Evolutionary conservation across 2,329 filamentous ascomycete genomes (phyloP).

Genomic region (Neoarthrinium moseri): DNA sequence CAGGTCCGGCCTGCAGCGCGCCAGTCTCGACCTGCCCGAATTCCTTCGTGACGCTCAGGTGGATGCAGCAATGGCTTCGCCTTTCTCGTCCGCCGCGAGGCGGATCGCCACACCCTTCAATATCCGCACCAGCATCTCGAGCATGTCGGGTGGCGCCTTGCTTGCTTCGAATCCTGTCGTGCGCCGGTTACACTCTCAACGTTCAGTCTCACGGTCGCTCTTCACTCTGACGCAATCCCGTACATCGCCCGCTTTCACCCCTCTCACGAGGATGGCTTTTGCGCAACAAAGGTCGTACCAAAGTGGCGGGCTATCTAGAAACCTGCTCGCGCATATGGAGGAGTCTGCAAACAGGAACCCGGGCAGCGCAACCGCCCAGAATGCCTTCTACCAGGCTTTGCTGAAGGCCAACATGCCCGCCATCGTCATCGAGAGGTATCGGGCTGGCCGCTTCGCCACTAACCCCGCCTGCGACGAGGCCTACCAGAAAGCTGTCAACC

Average conservation of each 20-base stretch:
- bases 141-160: constrained; percentile 27
- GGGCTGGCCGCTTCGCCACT: constrained; percentile 79
- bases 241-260: constrained; percentile 12
- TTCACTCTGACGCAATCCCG: constrained; percentile 20
- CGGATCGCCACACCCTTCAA: constrained; percentile 25
- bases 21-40: constrained; percentile 28
- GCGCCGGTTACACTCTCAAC: constrained; percentile 20
- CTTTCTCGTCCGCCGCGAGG: constrained; percentile 12
- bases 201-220: constrained; percentile 20
- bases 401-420: constrained; percentile 90
- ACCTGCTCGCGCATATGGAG: constrained; percentile 80
- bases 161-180: constrained; percentile 26
- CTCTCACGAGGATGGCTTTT: constrained; percentile 13
- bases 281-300: constrained; percentile 37
- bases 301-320: constrained; percentile 52
- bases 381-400: constrained; percentile 89
- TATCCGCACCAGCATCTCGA: constrained; percentile 29
- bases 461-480: constrained; percentile 76
- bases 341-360: constrained; percentile 93
- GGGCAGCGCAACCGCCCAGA: constrained; percentile 81
- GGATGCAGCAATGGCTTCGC: constrained; percentile 17
- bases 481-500: constrained; percentile 71
- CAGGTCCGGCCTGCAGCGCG: not conserved
- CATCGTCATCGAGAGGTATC: constrained; percentile 87
- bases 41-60: constrained; percentile 28